Evolutionary conservation across 441 rosid species (phyloP).

Genomic region (Erodium texanum): DNA sequence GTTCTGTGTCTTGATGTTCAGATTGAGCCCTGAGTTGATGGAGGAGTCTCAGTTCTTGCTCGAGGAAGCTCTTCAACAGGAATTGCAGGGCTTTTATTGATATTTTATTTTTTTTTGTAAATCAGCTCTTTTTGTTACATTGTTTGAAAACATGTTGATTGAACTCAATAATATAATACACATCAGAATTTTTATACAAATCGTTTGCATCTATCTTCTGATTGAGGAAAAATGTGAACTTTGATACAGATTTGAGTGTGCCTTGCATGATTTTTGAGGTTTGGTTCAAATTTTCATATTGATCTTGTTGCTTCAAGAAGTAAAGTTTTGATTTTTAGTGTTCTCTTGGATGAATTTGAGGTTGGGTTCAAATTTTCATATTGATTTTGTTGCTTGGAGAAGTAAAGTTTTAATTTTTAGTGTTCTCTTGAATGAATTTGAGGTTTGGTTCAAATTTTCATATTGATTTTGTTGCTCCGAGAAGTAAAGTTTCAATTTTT

Average conservation of each 20-base stretch:
- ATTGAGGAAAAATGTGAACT: background rate
- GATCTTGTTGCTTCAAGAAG: background rate
- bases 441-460: background rate
- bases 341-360: background rate
- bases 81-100: conserved; percentile 21
- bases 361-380: background rate
- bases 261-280: background rate
- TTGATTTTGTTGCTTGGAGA: background rate
- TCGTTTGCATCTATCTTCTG: background rate
- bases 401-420: background rate
- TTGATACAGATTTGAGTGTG: background rate
- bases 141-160: background rate
- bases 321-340: background rate
- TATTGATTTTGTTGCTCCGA: background rate
- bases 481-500: background rate
- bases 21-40: conserved; percentile 62
- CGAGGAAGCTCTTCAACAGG: conserved; percentile 35
- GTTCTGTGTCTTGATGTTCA: conserved; percentile 62
- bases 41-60: conserved; percentile 38
- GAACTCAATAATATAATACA: no score
- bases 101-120: background rate
- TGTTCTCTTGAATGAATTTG: background rate
- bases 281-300: background rate
- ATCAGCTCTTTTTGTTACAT: background rate
- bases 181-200: background rate